A percentile compares a stretch with the other conserved stretches of the same genome.
Evolutionary conservation across 2,329 filamentous ascomycete genomes (phyloP).

Genomic region (Fusarium succisae): DNA sequence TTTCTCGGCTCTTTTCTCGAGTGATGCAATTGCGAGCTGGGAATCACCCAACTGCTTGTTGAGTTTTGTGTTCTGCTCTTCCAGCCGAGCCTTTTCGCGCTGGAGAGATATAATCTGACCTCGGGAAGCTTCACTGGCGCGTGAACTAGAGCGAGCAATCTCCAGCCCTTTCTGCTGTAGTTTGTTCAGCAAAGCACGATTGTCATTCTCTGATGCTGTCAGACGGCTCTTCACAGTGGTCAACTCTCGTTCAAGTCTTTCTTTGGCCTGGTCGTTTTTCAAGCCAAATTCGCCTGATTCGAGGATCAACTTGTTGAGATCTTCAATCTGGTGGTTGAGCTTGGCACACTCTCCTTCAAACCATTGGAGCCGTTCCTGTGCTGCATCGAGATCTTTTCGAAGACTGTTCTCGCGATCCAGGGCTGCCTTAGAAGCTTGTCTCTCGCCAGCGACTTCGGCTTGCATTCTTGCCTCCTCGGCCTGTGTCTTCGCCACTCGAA

Average conservation of each 20-base stretch:
- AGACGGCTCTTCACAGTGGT: slow-evolving; percentile 90
- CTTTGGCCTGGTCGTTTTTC: slow-evolving; percentile 92
- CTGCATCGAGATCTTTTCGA: slow-evolving; percentile 81
- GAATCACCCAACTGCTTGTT: slow-evolving; percentile 86
- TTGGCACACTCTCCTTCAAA: slow-evolving; percentile 82
- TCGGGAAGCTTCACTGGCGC: slow-evolving; percentile 84
- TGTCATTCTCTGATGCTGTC: slow-evolving; percentile 94
- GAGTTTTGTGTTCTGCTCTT: slow-evolving; percentile 84
- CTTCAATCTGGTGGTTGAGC: slow-evolving; percentile 82
- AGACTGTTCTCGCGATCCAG: slow-evolving; percentile 83
- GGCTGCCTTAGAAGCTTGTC: slow-evolving; percentile 78
- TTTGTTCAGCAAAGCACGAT: slow-evolving; percentile 93
- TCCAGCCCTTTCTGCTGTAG: slow-evolving; percentile 97
- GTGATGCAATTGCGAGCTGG: slow-evolving; percentile 80
- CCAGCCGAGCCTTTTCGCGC: slow-evolving; percentile 81
- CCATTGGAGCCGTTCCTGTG: slow-evolving; percentile 78
- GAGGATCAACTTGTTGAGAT: slow-evolving; percentile 85
- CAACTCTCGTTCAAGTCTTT: slow-evolving; percentile 89
- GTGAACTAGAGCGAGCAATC: slow-evolving; percentile 88
- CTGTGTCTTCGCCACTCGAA: slow-evolving; percentile 84
- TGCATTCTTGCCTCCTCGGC: slow-evolving; percentile 87
- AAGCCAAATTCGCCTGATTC: slow-evolving; percentile 90
- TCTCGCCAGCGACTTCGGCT: slow-evolving; percentile 83
- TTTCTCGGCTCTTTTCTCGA: slow-evolving; percentile 96
- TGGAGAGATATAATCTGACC: slow-evolving; percentile 80